Evolutionary conservation across 2,329 filamentous ascomycete species (phyloP), one percentile per base, ranked within the genome.

Genomic region (Claviceps pazoutovae): DNA sequence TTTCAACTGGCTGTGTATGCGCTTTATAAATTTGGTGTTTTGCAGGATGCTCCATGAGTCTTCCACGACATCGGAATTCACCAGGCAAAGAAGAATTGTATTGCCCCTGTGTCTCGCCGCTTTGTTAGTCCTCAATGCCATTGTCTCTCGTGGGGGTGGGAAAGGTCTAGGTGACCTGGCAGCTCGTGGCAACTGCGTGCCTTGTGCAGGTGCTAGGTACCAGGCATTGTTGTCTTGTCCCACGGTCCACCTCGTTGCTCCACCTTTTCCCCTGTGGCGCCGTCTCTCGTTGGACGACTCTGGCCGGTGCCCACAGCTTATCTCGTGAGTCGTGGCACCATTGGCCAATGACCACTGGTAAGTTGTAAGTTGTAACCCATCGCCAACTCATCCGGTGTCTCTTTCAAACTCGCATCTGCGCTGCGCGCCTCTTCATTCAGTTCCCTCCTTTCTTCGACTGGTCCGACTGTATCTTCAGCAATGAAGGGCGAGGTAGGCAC

Each of bases 401-500:
- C 56, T 58, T 58, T 58, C 60, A 59, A 47, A 46, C 41, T 26
- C 38, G 37, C 43, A 49, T 46, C 47, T 41, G 64, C 64, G 66
- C 65, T 64, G 65, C 58, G 66, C 66, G 66, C 64, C 57, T 62
- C 60, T 59, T 59, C 60, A 52, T 49, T 56, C 56, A 23, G 36
- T 21, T 34, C 9, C 4, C 48, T 30, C 23, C 19, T 38, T 43
- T 51, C 56, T 57, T 58, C 49, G 43, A 51, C 55, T 56, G 52
- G 56, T 49, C 59, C 30, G 55, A 53, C 45, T 50, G 46, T 30
- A 53, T 52, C 56, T 58, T 56, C 66, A 11, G 51, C 34, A 30
- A 54, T 78, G 75, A 78, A 76, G 72, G 75, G 74, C 68, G 75
- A 78, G 72, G 75, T 78, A 65, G 65, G 74, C 68, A 47, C 46